Conservation (phyloP, 257 asterid genomes). For the Fraxinus quadrangulata region DNA sequence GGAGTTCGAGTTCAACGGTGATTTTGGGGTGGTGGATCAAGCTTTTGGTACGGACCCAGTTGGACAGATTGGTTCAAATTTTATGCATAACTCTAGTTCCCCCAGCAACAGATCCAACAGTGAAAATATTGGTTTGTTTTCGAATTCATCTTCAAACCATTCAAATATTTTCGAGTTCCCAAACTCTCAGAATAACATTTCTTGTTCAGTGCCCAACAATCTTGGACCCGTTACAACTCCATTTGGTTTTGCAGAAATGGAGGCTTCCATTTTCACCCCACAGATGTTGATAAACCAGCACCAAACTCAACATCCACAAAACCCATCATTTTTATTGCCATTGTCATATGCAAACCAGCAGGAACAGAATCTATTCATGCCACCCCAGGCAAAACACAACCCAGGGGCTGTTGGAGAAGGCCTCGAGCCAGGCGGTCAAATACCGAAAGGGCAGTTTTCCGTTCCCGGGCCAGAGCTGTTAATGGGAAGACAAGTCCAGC, state of each 20-base stretch:
- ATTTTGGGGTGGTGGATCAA: constrained; percentile 52
- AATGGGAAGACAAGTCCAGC: constrained; percentile 30
- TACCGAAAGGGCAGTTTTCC: constrained; percentile 24
- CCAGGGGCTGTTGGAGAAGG: constrained; percentile 32
- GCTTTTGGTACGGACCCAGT: constrained; percentile 36
- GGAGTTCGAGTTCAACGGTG: constrained; percentile 40
- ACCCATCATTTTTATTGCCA: constrained; percentile 50
- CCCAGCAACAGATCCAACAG: constrained; percentile 20
- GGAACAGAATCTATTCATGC: constrained; percentile 38
- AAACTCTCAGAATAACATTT: constrained; percentile 22
- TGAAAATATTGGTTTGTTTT: constrained; percentile 32
- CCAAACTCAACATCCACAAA: constrained; percentile 44
- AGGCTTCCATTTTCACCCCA: constrained; percentile 39
- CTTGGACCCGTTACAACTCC: constrained; percentile 31
- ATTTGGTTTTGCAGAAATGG: constrained; percentile 39
- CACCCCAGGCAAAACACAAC: constrained; percentile 49
- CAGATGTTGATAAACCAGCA: constrained; percentile 49
- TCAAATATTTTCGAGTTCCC: constrained; percentile 27
- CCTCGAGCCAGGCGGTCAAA: not conserved
- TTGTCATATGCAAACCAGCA: constrained; percentile 37
- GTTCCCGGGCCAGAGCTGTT: constrained; percentile 33
- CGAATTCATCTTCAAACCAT: constrained; percentile 22
- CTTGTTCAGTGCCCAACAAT: constrained; percentile 35
- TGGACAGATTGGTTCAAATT: constrained; percentile 27
- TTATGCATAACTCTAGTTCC: constrained; percentile 22